Percentiles rank a stretch among this genome's conserved stretches.
phyloP scores from a whole-genome alignment of 1,284 basidiomycete genomes.

The Phlebopus sp. region DNA sequence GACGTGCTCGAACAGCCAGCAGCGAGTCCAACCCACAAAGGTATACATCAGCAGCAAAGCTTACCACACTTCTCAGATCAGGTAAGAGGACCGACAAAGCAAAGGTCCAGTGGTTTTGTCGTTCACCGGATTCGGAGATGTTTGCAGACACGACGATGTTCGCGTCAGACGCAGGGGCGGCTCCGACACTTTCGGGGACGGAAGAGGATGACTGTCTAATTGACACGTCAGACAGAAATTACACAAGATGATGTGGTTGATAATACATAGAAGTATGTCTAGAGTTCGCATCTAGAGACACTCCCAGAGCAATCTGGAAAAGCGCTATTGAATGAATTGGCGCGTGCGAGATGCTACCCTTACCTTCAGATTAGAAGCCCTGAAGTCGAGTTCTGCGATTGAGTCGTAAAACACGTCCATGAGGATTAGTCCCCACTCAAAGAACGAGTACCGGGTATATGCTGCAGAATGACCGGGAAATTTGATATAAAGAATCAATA shows the following conservation, averaged over 20 bases:
- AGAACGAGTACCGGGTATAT: constrained; percentile 82
- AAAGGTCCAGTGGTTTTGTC: background rate
- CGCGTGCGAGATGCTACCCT: background rate
- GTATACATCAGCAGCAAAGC: constrained; percentile 54
- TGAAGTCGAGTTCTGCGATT: constrained; percentile 61
- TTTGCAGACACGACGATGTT: background rate
- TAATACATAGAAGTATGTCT: constrained; percentile 29
- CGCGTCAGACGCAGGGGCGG: constrained; percentile 3
- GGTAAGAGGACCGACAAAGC: background rate
- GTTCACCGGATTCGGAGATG: background rate
- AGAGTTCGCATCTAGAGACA: constrained; percentile 23
- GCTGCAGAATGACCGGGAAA: constrained; percentile 42
- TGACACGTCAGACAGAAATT: constrained; percentile 20
- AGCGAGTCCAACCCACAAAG: constrained; percentile 41
- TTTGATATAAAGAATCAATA: background rate
- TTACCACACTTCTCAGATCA: constrained; percentile 25
- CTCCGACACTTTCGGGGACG: constrained; percentile 6
- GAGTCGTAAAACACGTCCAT: constrained; percentile 82
- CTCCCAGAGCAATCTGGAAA: constrained; percentile 27
- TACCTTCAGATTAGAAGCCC: constrained; percentile 52
- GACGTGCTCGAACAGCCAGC: constrained; percentile 41
- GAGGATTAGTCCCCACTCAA: constrained; percentile 84
- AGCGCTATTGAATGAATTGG: constrained; percentile 5
- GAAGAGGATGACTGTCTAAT: constrained; percentile 18
- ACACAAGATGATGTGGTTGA: constrained; percentile 22